A percentile compares a stretch with the other conserved stretches of the same genome.
Conservation (phyloP, 768 basidiomycete species). For the Rhizopogon rudus region DNA sequence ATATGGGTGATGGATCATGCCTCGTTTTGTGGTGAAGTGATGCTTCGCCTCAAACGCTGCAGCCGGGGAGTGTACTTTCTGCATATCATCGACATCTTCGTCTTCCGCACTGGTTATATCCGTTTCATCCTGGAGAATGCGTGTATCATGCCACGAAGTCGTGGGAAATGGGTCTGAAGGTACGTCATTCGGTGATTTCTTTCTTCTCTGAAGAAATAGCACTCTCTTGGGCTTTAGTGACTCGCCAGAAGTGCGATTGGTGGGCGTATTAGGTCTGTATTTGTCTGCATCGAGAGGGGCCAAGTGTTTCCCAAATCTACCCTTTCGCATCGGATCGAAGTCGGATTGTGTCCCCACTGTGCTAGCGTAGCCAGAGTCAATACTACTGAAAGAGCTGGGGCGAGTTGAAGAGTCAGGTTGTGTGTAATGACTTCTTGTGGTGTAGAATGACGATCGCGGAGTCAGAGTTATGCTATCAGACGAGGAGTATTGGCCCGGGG, state of each 20-base stretch:
- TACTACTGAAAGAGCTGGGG: slow-evolving; percentile 15
- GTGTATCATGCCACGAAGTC: background rate
- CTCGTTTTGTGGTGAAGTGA: slow-evolving; percentile 20
- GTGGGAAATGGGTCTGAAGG: slow-evolving; percentile 1
- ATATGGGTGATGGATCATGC: slow-evolving; percentile 54
- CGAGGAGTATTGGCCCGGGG: slow-evolving; percentile 11
- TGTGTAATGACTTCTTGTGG: slow-evolving; percentile 1
- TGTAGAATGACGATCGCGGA: slow-evolving; percentile 16
- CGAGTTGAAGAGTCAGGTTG: slow-evolving; percentile 7
- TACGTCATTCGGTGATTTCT: slow-evolving; percentile 9
- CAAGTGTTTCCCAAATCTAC: background rate
- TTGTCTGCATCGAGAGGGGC: slow-evolving; percentile 6
- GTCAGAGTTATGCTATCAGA: slow-evolving; percentile 11
- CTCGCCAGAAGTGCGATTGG: slow-evolving; percentile 3
- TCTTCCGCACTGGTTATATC: background rate
- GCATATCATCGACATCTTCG: background rate
- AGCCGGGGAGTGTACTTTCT: background rate
- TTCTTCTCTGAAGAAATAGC: slow-evolving; percentile 17
- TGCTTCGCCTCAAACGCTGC: slow-evolving; percentile 18
- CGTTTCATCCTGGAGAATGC: background rate
- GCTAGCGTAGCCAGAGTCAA: slow-evolving; percentile 27
- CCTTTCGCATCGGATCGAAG: slow-evolving; percentile 3
- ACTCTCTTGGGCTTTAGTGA: slow-evolving; percentile 18
- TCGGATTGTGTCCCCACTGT: slow-evolving; percentile 18
- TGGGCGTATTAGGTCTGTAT: slow-evolving; percentile 6